Evolutionary conservation across 495 filamentous ascomycete genomes (phyloP).

Genomic region (Talaromyces borbonicus): DNA sequence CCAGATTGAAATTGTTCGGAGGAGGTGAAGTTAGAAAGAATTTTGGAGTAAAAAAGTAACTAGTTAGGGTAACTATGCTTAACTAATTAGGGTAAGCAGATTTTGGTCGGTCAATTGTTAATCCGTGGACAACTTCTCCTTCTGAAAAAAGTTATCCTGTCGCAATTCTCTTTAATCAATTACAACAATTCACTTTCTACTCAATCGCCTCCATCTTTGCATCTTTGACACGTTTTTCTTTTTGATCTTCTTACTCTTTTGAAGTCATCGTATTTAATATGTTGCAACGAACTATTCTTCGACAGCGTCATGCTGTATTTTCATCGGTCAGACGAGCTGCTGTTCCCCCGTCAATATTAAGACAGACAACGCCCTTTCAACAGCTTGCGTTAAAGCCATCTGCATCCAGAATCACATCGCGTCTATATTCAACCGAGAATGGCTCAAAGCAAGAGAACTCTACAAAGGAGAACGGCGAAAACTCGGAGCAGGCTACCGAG

Average conservation of each 20-base stretch:
- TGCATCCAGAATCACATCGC: slow-evolving; percentile 9
- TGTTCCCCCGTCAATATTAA: slow-evolving; percentile 25
- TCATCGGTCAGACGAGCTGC: slow-evolving; percentile 20
- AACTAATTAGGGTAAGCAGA: no score
- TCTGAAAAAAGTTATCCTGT: slow-evolving; percentile 2
- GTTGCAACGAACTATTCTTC: slow-evolving; percentile 37
- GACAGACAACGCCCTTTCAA: slow-evolving; percentile 30
- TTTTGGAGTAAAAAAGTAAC: no score
- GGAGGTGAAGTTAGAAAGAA: no score
- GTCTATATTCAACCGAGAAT: slow-evolving; percentile 37
- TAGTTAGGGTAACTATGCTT: slow-evolving; percentile 3
- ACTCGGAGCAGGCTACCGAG: slow-evolving; percentile 33
- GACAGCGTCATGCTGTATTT: slow-evolving; percentile 34
- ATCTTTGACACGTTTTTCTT: not conserved
- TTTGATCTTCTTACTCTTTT: slow-evolving; percentile 5
- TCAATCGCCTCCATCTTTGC: no score
- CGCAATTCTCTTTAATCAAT: no score
- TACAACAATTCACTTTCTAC: no score
- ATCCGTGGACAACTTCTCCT: slow-evolving; percentile 10
- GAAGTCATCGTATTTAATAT: slow-evolving; percentile 19
- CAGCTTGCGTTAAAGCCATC: slow-evolving; percentile 22
- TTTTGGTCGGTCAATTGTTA: slow-evolving; percentile 13
- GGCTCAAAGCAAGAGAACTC: slow-evolving; percentile 22
- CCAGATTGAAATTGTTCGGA: no score
- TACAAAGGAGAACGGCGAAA: slow-evolving; percentile 25